Evolutionary conservation across 495 filamentous ascomycete species (phyloP).

Genomic region (Hamigera avellanea): DNA sequence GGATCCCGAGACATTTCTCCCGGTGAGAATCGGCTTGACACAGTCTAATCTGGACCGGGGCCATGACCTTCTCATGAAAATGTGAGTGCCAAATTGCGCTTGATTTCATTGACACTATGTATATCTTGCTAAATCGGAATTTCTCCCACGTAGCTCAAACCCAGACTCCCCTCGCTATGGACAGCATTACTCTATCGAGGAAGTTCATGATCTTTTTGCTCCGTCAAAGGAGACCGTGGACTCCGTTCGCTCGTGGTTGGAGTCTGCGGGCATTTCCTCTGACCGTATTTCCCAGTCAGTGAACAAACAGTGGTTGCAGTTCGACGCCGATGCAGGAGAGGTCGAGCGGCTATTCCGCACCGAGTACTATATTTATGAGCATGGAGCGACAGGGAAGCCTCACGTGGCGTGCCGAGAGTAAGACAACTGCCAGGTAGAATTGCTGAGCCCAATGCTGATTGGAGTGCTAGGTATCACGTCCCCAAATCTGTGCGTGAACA

Average conservation of each 20-base stretch:
- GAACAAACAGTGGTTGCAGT: constrained; percentile 42
- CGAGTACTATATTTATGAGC: constrained; percentile 45
- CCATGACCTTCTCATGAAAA: constrained; percentile 42
- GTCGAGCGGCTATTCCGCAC: constrained; percentile 45
- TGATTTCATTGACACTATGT: not conserved
- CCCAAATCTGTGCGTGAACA: constrained; percentile 37
- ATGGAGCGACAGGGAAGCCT: constrained; percentile 29
- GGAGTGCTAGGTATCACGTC: constrained; percentile 35
- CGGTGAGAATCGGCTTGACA: constrained; percentile 43
- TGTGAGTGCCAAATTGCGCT: constrained; percentile 18
- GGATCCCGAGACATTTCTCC: constrained; percentile 24
- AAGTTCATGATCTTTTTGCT: constrained; percentile 42
- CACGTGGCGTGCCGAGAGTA: constrained; percentile 37
- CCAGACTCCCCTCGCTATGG: constrained; percentile 40
- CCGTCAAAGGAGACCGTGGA: constrained; percentile 29
- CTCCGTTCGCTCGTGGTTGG: constrained; percentile 37
- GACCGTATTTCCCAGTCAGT: constrained; percentile 33
- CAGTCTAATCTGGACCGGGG: constrained; percentile 42
- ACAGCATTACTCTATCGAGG: constrained; percentile 29
- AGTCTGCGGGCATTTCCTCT: constrained; percentile 32
- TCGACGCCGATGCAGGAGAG: constrained; percentile 39
- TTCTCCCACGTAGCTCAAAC: constrained; percentile 14
- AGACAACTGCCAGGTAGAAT: not conserved
- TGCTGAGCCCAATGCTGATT: not conserved
- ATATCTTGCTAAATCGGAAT: no score